These are phyloP conservation scores for Kazachstania sp. DNA, from an alignment of 1,139 yeast species.

Conservation along the genomic window DNA sequence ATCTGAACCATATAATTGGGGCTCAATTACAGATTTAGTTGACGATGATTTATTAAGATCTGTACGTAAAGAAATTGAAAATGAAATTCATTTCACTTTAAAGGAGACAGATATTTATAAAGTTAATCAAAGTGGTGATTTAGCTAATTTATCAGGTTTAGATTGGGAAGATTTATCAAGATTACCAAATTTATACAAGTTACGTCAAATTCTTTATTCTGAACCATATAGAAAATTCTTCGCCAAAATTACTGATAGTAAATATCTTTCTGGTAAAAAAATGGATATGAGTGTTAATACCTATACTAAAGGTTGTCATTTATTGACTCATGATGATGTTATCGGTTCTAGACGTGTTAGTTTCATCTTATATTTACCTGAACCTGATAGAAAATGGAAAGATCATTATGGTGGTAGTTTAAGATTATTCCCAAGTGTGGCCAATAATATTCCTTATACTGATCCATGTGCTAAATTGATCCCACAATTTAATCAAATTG, in stretches of 20 bases:
- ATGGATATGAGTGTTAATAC: constrained; percentile 91
- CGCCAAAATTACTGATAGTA: constrained; percentile 80
- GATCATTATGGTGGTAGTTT: constrained; percentile 87
- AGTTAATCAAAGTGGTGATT: constrained; percentile 89
- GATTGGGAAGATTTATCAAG: constrained; percentile 65
- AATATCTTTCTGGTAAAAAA: constrained; percentile 77
- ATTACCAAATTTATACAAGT: constrained; percentile 62
- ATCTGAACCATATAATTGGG: constrained; percentile 83
- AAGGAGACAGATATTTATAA: constrained; percentile 97
- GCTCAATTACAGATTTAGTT: constrained; percentile 64
- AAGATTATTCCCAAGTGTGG: constrained; percentile 75
- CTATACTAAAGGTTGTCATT: constrained; percentile 87
- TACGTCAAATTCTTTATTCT: constrained; percentile 82
- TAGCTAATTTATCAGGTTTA: constrained; percentile 85
- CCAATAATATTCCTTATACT: constrained; percentile 81
- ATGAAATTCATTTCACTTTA: constrained; percentile 78
- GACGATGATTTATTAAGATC: constrained; percentile 67
- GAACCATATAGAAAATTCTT: constrained; percentile 73
- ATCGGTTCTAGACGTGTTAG: constrained; percentile 92
- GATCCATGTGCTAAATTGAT: constrained; percentile 64
- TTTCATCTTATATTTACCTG: constrained; percentile 85
- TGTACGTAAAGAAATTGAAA: constrained; percentile 77
- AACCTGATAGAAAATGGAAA: constrained; percentile 84
- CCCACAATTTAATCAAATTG: constrained; percentile 93
- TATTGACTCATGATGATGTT: constrained; percentile 93